These are phyloP conservation scores for Diaporthe citriasiana DNA, from an alignment of 2,329 filamentous ascomycete genomes.

Conservation along the genomic window DNA sequence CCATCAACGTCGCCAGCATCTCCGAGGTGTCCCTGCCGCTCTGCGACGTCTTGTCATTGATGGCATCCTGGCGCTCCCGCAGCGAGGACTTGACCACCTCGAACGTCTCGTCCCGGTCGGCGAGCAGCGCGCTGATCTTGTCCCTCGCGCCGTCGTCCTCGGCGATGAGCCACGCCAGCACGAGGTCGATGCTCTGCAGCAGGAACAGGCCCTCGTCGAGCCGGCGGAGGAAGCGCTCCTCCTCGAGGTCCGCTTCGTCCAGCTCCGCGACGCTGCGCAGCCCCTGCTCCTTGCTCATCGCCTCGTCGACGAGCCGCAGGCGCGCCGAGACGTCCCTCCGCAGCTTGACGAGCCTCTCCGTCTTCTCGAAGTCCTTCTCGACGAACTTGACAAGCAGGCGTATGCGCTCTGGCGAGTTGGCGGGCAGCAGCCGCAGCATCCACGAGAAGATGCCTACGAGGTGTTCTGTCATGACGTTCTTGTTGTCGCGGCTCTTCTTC, in stretches of 20 bases:
- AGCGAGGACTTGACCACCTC: slow-evolving; percentile 76
- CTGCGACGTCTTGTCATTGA: slow-evolving; percentile 62
- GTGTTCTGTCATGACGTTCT: slow-evolving; percentile 75
- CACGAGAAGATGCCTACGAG: slow-evolving; percentile 87
- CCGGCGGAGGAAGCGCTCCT: slow-evolving; percentile 80
- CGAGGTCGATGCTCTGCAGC: slow-evolving; percentile 85
- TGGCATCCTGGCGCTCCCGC: slow-evolving; percentile 67
- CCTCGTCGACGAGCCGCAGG: slow-evolving; percentile 73
- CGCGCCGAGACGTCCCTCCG: slow-evolving; percentile 78
- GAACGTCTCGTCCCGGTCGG: slow-evolving; percentile 77
- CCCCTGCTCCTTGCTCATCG: slow-evolving; percentile 70
- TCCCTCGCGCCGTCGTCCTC: slow-evolving; percentile 84
- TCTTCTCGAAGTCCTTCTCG: slow-evolving; percentile 93
- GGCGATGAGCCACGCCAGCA: slow-evolving; percentile 90
- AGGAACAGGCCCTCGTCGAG: slow-evolving; percentile 89
- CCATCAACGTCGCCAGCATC: slow-evolving; percentile 67
- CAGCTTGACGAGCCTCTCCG: slow-evolving; percentile 77
- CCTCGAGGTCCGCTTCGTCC: slow-evolving; percentile 72
- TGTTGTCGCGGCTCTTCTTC: slow-evolving; percentile 79
- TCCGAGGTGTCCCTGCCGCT: slow-evolving; percentile 71
- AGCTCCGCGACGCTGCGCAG: slow-evolving; percentile 58
- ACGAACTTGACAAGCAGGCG: slow-evolving; percentile 93
- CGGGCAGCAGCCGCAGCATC: slow-evolving; percentile 83
- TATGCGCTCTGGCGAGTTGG: slow-evolving; percentile 82
- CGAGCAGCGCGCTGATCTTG: slow-evolving; percentile 74